Base-by-base conservation (phyloP, 2,329 filamentous ascomycete genomes). In the Lizonia empirigonia region DNA sequence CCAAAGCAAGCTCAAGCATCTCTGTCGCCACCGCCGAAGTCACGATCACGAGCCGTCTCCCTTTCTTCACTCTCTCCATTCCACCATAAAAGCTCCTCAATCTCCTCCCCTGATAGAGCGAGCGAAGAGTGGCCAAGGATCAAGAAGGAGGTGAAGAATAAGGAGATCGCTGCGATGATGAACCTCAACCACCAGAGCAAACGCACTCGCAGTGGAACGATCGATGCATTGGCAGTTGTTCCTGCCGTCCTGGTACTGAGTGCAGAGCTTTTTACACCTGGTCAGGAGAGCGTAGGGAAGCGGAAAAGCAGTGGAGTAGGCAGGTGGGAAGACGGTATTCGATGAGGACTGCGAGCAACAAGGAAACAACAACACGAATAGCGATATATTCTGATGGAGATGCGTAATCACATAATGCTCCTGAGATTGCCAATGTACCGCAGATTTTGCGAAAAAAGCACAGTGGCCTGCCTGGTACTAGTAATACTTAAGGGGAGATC, bases 231-330 rank as follows among this genome's bases (percentile, higher is more conserved):
- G 23, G 70, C 69, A 7, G 65, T 73, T 30, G 64, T 71, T 12
- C 70, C 70, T 1, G 65, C 70, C 4, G 66, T 72, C 16, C 40
- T 73, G 48, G 60, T 73, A 27, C 30, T 73, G 56, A 64, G 64
- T 23, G 68, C 70, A 2, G 70, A 73, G 56, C 40, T 72, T 37
- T 73, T 73, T 32, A 73, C 69, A 40, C 70, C 70, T 4, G 60
- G 57, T 32, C 35, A 53, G 27, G 51, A 51, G 22, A 51, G 36
- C 20, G 35, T 35, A 20, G 38, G 35, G n/a, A 44, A 38, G 10
- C 41, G 58, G 40, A 64, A 62, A 35, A 54, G 50, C 22, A 59
- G 53, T 40, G 55, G 56, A 9, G 58, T 59, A 10, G 60, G 61
- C n/a, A 59, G 56, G 44, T 65, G 62, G 67, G 62, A 63, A 44